These are phyloP conservation scores for Microsporum ferrugineum DNA, from an alignment of 2,329 filamentous ascomycete species.

Conservation along the genomic window DNA sequence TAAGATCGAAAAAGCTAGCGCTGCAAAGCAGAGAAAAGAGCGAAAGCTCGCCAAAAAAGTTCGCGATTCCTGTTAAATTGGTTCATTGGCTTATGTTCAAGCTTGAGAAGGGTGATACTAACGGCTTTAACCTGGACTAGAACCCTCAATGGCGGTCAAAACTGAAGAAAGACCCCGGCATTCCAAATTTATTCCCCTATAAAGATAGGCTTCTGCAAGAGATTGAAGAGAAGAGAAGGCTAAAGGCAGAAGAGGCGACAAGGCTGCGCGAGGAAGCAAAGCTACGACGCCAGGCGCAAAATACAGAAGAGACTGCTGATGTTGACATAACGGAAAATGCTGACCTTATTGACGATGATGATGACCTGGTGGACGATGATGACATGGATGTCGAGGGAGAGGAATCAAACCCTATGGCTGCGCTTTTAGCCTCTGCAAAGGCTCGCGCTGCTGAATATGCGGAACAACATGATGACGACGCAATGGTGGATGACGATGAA, in stretches of 20 bases:
- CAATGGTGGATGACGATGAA: slow-evolving; percentile 37
- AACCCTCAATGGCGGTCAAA: slow-evolving; percentile 94
- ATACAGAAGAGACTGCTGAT: slow-evolving; percentile 21
- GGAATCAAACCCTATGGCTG: slow-evolving; percentile 77
- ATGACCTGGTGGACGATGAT: slow-evolving; percentile 35
- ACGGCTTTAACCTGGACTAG: slow-evolving; percentile 25
- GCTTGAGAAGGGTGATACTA: background rate
- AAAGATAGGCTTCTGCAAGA: slow-evolving; percentile 91
- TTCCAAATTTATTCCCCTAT: slow-evolving; percentile 94
- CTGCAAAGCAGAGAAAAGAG: slow-evolving; percentile 79
- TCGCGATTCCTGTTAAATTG: slow-evolving; percentile 8
- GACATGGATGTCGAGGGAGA: slow-evolving; percentile 53
- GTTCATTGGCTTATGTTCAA: background rate
- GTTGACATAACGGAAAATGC: slow-evolving; percentile 24
- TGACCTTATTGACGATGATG: slow-evolving; percentile 34
- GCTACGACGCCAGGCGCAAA: slow-evolving; percentile 30
- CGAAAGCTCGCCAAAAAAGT: slow-evolving; percentile 80
- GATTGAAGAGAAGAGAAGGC: slow-evolving; percentile 75
- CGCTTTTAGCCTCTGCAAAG: slow-evolving; percentile 72
- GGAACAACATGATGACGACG: slow-evolving; percentile 48
- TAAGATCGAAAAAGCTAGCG: slow-evolving; percentile 89
- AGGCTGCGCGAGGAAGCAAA: slow-evolving; percentile 57
- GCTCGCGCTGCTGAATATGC: slow-evolving; percentile 68
- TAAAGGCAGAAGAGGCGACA: slow-evolving; percentile 68
- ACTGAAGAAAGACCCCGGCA: slow-evolving; percentile 94